phyloP scores from a whole-genome alignment of 2,329 filamentous ascomycete species.

The Colletotrichum filicis region DNA sequence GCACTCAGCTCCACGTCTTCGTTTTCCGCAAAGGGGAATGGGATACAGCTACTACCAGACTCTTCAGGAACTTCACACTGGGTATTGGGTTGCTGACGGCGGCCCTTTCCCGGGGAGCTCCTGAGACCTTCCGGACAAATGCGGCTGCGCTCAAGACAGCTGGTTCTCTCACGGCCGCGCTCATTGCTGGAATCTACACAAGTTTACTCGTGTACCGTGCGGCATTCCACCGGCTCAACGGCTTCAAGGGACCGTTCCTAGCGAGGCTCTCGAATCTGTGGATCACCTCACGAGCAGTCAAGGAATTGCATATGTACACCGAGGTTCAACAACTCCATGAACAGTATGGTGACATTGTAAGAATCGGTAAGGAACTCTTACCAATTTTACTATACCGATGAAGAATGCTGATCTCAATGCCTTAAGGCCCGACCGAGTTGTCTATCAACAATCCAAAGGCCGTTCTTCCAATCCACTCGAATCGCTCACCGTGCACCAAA shows the following conservation, averaged over 20 bases:
- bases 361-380: constrained; percentile 36
- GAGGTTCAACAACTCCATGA: constrained; percentile 42
- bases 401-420: background rate
- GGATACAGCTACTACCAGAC: constrained; percentile 36
- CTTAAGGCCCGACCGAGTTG: constrained; percentile 44
- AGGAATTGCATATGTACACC: constrained; percentile 38
- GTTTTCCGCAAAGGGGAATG: constrained; percentile 41
- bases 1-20: constrained; percentile 35
- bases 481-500: constrained; percentile 43
- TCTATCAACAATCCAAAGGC: constrained; percentile 44
- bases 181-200: constrained; percentile 30
- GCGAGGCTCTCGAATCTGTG: constrained; percentile 40
- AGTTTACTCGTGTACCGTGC: constrained; percentile 39
- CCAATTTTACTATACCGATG: background rate
- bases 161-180: background rate
- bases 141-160: constrained; percentile 8
- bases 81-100: constrained; percentile 13
- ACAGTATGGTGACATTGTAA: constrained; percentile 44
- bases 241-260: constrained; percentile 42
- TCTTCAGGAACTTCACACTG: constrained; percentile 29
- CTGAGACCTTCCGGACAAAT: constrained; percentile 3
- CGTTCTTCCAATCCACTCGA: constrained; percentile 42
- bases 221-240: constrained; percentile 41
- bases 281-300: constrained; percentile 37
- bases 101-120: constrained; percentile 1